Evolutionary conservation across 164 flowering plant genomes (phyloP).

Genomic region (Tetracentron sinense): DNA sequence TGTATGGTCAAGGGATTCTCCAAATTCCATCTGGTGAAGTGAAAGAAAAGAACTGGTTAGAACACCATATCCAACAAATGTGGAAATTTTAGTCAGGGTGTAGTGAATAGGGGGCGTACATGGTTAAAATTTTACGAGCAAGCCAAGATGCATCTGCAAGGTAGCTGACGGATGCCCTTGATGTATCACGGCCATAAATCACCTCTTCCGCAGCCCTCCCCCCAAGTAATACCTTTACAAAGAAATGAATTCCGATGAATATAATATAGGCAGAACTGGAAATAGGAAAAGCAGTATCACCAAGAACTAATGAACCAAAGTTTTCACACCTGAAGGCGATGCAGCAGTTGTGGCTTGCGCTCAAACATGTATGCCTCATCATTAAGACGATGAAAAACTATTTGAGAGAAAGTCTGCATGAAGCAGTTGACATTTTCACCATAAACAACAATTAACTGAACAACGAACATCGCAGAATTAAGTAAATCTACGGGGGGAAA

Average conservation of each 20-base stretch:
- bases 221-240: slow-evolving; percentile 77
- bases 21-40: slow-evolving; percentile 74
- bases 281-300: background rate
- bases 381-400: slow-evolving; percentile 82
- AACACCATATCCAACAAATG: slow-evolving; percentile 1
- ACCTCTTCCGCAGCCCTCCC: slow-evolving; percentile 98
- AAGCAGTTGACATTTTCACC: slow-evolving; percentile 8
- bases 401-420: slow-evolving; percentile 81
- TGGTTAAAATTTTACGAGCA: slow-evolving; percentile 93
- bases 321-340: slow-evolving; percentile 84
- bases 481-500: background rate
- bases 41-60: slow-evolving; percentile 4
- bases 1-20: slow-evolving; percentile 87
- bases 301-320: background rate
- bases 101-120: slow-evolving; percentile 35
- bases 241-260: background rate
- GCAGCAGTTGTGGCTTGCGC: slow-evolving; percentile 81
- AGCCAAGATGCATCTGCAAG: slow-evolving; percentile 98
- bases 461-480: background rate
- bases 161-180: slow-evolving; percentile 75
- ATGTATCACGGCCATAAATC: slow-evolving; percentile 83
- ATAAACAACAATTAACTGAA: background rate
- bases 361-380: slow-evolving; percentile 86
- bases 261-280: background rate
- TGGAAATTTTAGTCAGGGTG: background rate